Conservation (phyloP, 306 rosid species). For the Dalbergia cochinchinensis region DNA sequence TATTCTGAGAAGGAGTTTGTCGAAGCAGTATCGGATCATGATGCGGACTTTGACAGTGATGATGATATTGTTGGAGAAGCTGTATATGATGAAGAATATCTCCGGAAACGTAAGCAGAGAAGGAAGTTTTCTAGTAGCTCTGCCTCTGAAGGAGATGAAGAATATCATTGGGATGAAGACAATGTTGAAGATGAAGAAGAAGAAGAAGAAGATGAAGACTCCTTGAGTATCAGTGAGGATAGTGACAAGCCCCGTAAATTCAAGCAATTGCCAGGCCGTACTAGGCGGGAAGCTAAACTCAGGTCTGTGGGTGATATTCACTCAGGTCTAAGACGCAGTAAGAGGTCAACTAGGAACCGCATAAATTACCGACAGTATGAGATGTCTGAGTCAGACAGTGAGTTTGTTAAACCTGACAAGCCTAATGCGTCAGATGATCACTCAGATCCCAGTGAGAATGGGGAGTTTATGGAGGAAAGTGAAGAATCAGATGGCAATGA, state of each 20-base stretch:
- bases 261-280: conserved; percentile 73
- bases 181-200: conserved; percentile 87
- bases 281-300: conserved; percentile 77
- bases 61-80: conserved; percentile 99
- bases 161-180: conserved; percentile 86
- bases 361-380: conserved; percentile 79
- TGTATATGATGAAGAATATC: conserved; percentile 87
- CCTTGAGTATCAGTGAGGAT: conserved; percentile 83
- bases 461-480: conserved; percentile 74
- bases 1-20: conserved; percentile 89
- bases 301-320: conserved; percentile 82
- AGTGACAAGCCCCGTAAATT: conserved; percentile 75
- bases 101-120: conserved; percentile 82
- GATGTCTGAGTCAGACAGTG: conserved; percentile 84
- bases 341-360: conserved; percentile 81
- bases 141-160: conserved; percentile 97
- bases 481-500: conserved; percentile 74
- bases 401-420: conserved; percentile 66
- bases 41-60: conserved; percentile 81
- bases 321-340: conserved; percentile 93
- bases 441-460: conserved; percentile 73
- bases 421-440: conserved; percentile 60
- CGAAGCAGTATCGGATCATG: conserved; percentile 83
- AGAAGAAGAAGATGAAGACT: conserved; percentile 62
- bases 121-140: conserved; percentile 85